phyloP scores from a whole-genome alignment of 441 rosid species.

The Aleurites moluccanus region DNA sequence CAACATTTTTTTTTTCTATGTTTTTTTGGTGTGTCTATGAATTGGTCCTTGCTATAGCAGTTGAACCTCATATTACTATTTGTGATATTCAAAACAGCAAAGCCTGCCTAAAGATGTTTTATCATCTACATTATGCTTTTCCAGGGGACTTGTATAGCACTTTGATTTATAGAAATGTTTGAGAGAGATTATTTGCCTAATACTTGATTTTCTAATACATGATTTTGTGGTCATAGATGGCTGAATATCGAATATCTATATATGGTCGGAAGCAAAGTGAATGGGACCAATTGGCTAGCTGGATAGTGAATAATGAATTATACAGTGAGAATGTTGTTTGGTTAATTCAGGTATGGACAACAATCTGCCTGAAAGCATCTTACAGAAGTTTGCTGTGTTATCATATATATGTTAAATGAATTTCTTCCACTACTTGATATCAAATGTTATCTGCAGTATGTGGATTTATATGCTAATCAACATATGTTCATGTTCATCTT shows the following conservation, averaged over 20 bases:
- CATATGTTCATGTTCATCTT: not conserved
- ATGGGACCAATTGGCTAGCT: slow-evolving; percentile 99
- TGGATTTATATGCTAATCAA: not conserved
- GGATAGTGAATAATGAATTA: slow-evolving; percentile 98
- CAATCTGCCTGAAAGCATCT: not conserved
- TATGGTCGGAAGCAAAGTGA: slow-evolving; percentile 99
- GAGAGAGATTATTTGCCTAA: not conserved
- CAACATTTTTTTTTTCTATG: not conserved
- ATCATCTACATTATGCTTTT: slow-evolving; percentile 1
- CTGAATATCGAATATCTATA: slow-evolving; percentile 96
- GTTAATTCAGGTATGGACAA: slow-evolving; percentile 82
- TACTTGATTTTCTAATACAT: slow-evolving; percentile 19
- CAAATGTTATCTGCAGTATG: not conserved
- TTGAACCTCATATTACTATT: not conserved
- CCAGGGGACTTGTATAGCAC: not conserved
- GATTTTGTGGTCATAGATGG: slow-evolving; percentile 69
- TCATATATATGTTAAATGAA: not conserved
- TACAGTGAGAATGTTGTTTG: slow-evolving; percentile 98
- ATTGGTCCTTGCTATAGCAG: not conserved
- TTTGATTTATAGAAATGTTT: not conserved
- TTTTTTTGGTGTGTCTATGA: not conserved
- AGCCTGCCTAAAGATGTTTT: not conserved
- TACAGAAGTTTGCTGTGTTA: not conserved
- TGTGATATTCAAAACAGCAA: not conserved
- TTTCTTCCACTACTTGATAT: not conserved